phyloP scores from a whole-genome alignment of 2,329 filamentous ascomycete species.

The Knufia fluminis region DNA sequence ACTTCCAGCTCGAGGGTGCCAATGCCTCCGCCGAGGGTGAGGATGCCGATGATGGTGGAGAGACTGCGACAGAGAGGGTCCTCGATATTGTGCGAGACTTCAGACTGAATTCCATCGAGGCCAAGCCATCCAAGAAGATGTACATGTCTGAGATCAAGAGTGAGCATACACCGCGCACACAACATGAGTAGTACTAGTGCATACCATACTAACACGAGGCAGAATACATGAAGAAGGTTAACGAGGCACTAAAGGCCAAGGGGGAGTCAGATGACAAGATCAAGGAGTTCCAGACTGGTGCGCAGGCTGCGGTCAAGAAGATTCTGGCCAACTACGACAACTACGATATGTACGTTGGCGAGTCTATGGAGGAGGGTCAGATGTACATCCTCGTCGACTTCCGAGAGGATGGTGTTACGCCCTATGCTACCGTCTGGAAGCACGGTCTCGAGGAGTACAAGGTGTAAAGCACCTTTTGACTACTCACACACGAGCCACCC shows the following conservation, averaged over 20 bases:
- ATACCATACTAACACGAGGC: background rate
- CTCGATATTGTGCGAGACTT: conserved; percentile 93
- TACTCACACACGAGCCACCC: no score
- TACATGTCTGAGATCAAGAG: conserved; percentile 81
- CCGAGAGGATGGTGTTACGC: conserved; percentile 89
- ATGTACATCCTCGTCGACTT: conserved; percentile 64
- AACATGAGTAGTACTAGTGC: no score
- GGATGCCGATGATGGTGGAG: conserved; percentile 60
- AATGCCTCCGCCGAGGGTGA: conserved; percentile 89
- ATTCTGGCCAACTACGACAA: conserved; percentile 86
- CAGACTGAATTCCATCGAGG: conserved; percentile 54
- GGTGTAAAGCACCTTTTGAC: conserved; percentile 66
- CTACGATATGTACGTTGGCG: conserved; percentile 88
- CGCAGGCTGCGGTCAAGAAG: conserved; percentile 68
- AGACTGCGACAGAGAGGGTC: conserved; percentile 56
- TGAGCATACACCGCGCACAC: no score
- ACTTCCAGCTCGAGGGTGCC: conserved; percentile 65
- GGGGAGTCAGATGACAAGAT: conserved; percentile 56
- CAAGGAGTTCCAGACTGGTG: conserved; percentile 70
- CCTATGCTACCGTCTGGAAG: conserved; percentile 89
- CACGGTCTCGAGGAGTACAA: conserved; percentile 82
- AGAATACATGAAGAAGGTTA: conserved; percentile 91
- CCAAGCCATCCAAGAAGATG: conserved; percentile 63
- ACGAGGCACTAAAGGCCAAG: conserved; percentile 56
- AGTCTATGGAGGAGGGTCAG: conserved; percentile 85